These are phyloP conservation scores for Arabidopsis hybrid DNA, from an alignment of 441 rosid species.

Conservation along the genomic window DNA sequence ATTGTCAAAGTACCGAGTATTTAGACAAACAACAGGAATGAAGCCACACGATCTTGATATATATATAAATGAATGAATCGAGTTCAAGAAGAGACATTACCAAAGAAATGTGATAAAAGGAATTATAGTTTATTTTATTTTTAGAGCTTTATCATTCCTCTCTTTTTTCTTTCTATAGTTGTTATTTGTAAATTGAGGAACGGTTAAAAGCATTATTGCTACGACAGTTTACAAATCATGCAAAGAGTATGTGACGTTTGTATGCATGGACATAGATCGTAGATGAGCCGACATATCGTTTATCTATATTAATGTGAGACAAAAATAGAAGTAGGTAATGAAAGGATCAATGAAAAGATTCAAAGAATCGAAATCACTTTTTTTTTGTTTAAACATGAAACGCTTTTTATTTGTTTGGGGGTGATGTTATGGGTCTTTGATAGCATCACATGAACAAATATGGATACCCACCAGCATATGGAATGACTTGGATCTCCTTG, in stretches of 20 bases:
- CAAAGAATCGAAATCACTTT: conserved; percentile 27
- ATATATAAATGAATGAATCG: background rate
- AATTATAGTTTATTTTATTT: too few species aligned
- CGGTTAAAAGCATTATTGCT: background rate
- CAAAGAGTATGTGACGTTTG: conserved; percentile 40
- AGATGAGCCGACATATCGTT: conserved; percentile 33
- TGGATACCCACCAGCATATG: conserved; percentile 50
- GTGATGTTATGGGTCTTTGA: conserved; percentile 45
- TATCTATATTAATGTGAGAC: conserved; percentile 37
- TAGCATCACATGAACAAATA: conserved; percentile 47
- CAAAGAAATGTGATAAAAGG: background rate
- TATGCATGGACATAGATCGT: conserved; percentile 36
- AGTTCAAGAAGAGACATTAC: background rate
- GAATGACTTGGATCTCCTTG: conserved; percentile 37
- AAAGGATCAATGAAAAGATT: conserved; percentile 6
- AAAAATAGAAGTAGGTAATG: conserved; percentile 35
- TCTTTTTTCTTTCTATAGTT: too few species aligned
- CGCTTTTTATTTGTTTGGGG: conserved; percentile 4
- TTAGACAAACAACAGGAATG: background rate
- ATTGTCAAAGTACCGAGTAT: background rate
- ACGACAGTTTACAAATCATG: conserved; percentile 27
- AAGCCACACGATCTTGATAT: background rate
- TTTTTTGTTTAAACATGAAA: background rate
- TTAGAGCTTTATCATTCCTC: too few species aligned
- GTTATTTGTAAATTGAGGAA: conserved; percentile 6